A percentile compares a stretch with the other conserved stretches of the same genome.
Conservation (phyloP, 495 filamentous ascomycete species). For the Alectoria sarmentosa region DNA sequence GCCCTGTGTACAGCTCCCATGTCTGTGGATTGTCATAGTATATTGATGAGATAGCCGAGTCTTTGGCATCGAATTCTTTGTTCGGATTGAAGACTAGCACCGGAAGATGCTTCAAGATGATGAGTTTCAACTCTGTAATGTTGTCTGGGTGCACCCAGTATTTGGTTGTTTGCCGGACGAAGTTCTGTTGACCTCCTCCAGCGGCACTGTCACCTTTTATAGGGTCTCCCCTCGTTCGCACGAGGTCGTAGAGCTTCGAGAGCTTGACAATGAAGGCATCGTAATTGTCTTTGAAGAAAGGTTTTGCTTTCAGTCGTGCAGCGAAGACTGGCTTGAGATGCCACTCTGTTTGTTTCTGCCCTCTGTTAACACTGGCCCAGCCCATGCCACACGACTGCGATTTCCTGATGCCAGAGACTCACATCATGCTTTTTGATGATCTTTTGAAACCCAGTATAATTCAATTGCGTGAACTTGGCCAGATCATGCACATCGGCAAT, state of each 20-base stretch:
- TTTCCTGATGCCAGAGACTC: conserved; percentile 29
- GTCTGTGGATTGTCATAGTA: conserved; percentile 94
- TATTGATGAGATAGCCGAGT: conserved; percentile 94
- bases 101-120: conserved; percentile 81
- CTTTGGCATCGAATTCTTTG: conserved; percentile 88
- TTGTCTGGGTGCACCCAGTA: conserved; percentile 99
- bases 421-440: conserved; percentile 99
- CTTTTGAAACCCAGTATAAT: conserved; percentile 99
- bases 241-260: conserved; percentile 90
- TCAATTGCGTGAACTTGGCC: conserved; percentile 96
- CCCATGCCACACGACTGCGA: not conserved
- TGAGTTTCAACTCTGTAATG: conserved; percentile 94
- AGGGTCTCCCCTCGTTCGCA: conserved; percentile 86
- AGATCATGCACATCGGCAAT: conserved; percentile 98
- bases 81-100: conserved; percentile 95
- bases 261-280: conserved; percentile 94
- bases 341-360: conserved; percentile 89
- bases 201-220: conserved; percentile 86
- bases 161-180: conserved; percentile 95
- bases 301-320: conserved; percentile 84
- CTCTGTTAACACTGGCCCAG: conserved; percentile 26
- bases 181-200: conserved; percentile 89
- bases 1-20: conserved; percentile 89
- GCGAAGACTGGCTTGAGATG: conserved; percentile 91
- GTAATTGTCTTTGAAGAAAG: conserved; percentile 98